Percentiles rank a stretch among this genome's conserved stretches.
These are phyloP conservation scores for Gracilaria caudata DNA, from an alignment of 23 red algal genomes.

Conservation along the genomic window DNA sequence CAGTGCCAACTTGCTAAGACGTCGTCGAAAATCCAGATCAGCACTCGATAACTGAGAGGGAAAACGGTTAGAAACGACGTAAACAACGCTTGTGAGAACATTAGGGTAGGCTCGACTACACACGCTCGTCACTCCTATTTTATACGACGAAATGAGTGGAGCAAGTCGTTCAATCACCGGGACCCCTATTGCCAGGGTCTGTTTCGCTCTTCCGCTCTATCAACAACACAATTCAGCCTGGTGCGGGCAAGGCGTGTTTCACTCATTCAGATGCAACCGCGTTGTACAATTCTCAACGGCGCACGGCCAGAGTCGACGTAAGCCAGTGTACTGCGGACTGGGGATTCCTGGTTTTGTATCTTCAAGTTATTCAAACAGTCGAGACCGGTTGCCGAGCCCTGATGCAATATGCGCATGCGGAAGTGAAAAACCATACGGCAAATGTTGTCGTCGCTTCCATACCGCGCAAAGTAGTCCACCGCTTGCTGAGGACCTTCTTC, in stretches of 20 bases:
- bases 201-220: constrained; percentile 2
- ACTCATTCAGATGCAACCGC: not conserved
- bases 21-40: too few species aligned
- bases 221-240: constrained; percentile 4
- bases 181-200: not conserved
- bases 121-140: too few species aligned
- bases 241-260: not conserved
- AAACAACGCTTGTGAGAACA: too few species aligned
- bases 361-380: constrained; percentile 6
- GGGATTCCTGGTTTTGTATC: constrained; percentile 23
- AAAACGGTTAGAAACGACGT: too few species aligned
- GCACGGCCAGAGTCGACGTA: not conserved
- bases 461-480: constrained; percentile 58
- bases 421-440: constrained; percentile 71
- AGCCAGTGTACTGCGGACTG: not conserved
- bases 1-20: too few species aligned
- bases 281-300: not conserved
- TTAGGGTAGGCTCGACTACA: too few species aligned
- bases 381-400: constrained; percentile 50
- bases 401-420: constrained; percentile 72
- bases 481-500: constrained; percentile 78
- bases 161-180: not conserved
- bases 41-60: too few species aligned
- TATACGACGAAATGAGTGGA: not conserved
- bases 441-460: constrained; percentile 91